Evolutionary conservation across 768 basidiomycete genomes (phyloP), one percentile per base, ranked within the genome.

Genomic region (Suillus subluteus): DNA sequence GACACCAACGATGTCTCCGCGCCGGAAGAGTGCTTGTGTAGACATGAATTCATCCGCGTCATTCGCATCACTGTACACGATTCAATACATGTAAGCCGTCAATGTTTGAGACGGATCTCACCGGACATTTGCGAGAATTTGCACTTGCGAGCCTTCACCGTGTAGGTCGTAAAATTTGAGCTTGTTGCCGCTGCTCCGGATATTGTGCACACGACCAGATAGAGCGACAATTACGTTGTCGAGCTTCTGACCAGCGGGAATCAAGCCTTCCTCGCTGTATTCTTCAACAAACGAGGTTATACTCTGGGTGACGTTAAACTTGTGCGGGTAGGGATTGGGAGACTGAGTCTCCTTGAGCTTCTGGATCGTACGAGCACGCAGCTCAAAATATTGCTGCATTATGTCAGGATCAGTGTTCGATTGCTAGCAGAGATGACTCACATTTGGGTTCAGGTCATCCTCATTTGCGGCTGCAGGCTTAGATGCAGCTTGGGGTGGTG

Each of bases 271-370:
- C 9, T 71, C 30, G 35, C 92, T 91, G 73, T 94, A 99, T 64
- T 85, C 79, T 6, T 83, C 76, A 76, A 99, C 86, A 80, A 90
- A 99, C 6, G 80, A 74, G 3, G 88, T 80, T 74, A 99, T 82
- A 9, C 94, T 94, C 68, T 79, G 82, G 65, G 90, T 82, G 26
- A 98, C 96, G 71, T 97, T 79, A 82, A 99, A 99, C 88, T 99
- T 99, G 90, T 99, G 98, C 8, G 98, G 98, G 82, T 99, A 99
- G 2, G 98, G 98, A 77, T 96, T 92, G 2, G 96, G 97, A 8
- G 86, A 79, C 76, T 91, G 91, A 37, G 92, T 91, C 75, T 90
- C 84, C 79, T 94, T 91, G 68, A 99, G 87, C 71, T 89, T 87
- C 69, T 89, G 86, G 72, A 99, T 95, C 72, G 93, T 89, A 58